Percentiles rank a stretch among this genome's conserved stretches.
phyloP scores from a whole-genome alignment of 345 rosid species.

The Balakata baccata region DNA sequence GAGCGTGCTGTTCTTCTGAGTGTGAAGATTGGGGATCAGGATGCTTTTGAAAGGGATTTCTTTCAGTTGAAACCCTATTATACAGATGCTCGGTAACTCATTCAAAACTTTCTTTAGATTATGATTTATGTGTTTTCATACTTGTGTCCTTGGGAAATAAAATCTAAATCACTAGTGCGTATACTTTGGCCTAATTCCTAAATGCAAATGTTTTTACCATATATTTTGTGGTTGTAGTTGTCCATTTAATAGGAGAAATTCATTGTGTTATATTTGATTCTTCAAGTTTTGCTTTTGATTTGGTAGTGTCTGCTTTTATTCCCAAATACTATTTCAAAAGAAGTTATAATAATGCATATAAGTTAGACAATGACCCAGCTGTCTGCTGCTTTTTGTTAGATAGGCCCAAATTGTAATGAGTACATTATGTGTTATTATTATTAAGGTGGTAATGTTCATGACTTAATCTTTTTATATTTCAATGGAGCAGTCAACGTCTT shows the following conservation, averaged over 20 bases:
- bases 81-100: slow-evolving; percentile 74
- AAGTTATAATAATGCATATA: neutral
- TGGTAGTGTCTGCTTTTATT: neutral
- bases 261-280: no score
- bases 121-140: neutral
- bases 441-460: no score
- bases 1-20: slow-evolving; percentile 93
- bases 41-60: slow-evolving; percentile 93
- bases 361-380: neutral
- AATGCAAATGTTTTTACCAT: no score
- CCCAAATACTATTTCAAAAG: no score
- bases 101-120: neutral
- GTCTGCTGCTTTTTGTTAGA: neutral
- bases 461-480: slow-evolving; percentile 14
- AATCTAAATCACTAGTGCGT: neutral
- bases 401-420: no score
- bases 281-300: neutral
- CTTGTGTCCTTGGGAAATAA: neutral
- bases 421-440: no score
- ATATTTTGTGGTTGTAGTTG: no score
- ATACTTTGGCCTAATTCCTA: no score
- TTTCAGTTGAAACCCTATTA: slow-evolving; percentile 93
- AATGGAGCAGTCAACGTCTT: slow-evolving; percentile 55
- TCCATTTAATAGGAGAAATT: no score
- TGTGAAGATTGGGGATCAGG: slow-evolving; percentile 88